Base-by-base conservation (phyloP, 371 early-diverging fungal species). In the Lichtheimia ramosa region DNA sequence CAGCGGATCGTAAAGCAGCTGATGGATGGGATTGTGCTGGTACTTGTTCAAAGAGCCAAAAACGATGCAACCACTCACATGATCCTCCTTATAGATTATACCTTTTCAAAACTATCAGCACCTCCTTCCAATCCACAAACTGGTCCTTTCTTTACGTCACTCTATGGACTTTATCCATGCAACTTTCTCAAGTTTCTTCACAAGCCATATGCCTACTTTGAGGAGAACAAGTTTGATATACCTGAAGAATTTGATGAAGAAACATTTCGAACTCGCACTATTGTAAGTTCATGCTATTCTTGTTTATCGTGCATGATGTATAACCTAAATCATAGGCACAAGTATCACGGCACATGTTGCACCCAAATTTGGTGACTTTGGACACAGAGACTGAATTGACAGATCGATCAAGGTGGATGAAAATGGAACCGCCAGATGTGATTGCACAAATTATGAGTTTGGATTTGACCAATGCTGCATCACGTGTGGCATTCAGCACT, bases 121-220 rank as follows among this genome's bases (percentile, higher is more conserved):
- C 81, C 81, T 16, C 81, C 81, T 24, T 77, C 78, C 8, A 81
- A 81, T 56, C 81, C 81, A 12, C 73, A 74, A 54, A 77, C 85
- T 4, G 81, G 78, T 0, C 77, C 84, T 0, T 73, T 88, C 34
- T 88, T 88, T 42, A 84, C 86, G 7, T 82, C 84, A 23, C 59
- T 88, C 12, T 88, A 88, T 58, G 88, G 88, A 4, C 71, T 88
- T 15, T 88, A 84, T 65, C 88, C 88, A 3, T 86, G 86, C 61
- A 88, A 83, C 52, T 77, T 85, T 52, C 53, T 86, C 0, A 70
- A 78, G 23, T 88, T 88, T 53, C 54, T 88, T 15, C 79, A 77
- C 43, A 60, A 73, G 16, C 86, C 88, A 0, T 77, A 82, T 27
- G 64, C 50, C 5, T 88, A 84, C 54, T 68, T 85, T 42, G 64